phyloP scores from a whole-genome alignment of 345 rosid genomes.

The Pseudoturritis turrita region DNA sequence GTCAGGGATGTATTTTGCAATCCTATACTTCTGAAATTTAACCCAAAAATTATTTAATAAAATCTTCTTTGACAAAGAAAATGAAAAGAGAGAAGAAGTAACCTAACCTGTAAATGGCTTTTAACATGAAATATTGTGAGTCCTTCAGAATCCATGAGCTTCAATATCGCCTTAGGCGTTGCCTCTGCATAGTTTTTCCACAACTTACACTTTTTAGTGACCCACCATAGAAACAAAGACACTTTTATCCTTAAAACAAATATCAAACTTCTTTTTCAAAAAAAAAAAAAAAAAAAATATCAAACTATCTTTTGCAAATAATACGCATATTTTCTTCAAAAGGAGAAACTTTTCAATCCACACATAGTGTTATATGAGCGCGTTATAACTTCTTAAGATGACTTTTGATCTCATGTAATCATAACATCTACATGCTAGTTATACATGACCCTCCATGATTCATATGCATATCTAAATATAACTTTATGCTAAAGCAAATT shows the following conservation, averaged over 20 bases:
- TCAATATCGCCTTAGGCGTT: constrained; percentile 85
- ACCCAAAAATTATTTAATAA: neutral
- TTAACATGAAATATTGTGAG: constrained; percentile 94
- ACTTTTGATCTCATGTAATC: neutral
- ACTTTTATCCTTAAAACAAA: neutral
- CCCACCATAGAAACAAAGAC: neutral
- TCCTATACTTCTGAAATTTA: constrained; percentile 71
- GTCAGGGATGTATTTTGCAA: constrained; percentile 74
- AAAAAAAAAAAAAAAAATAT: neutral
- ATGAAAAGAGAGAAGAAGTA: neutral
- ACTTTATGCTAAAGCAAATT: constrained; percentile 13
- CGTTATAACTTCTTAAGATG: neutral
- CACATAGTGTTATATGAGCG: neutral
- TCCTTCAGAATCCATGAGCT: constrained; percentile 85
- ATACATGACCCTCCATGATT: neutral
- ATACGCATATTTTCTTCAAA: neutral
- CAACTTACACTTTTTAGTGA: constrained; percentile 20
- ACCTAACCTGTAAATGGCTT: constrained; percentile 85
- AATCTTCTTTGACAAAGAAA: neutral
- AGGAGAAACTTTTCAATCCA: neutral
- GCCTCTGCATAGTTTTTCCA: constrained; percentile 50
- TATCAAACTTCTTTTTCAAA: too few species aligned
- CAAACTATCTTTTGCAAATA: neutral
- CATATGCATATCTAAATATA: neutral
- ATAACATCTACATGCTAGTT: neutral